Percentiles rank a stretch among this genome's conserved stretches.
Conservation (phyloP, 495 filamentous ascomycete species). For the Penicillium mononematosum region DNA sequence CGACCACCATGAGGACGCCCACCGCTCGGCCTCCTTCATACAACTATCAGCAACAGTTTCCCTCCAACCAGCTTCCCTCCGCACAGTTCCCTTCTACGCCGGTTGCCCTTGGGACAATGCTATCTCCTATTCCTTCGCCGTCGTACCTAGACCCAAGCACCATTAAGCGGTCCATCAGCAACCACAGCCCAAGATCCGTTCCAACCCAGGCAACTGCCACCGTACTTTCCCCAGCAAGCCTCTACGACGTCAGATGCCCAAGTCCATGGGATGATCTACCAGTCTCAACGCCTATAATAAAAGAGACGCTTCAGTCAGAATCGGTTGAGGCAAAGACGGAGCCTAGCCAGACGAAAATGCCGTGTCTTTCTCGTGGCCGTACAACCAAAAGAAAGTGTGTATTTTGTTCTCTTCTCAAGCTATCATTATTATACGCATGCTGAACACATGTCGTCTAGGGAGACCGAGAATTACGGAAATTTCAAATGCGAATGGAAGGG, state of each 20-base stretch:
- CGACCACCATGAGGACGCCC: not conserved
- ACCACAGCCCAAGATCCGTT: not conserved
- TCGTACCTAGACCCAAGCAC: slow-evolving; percentile 1
- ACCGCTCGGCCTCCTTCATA: not conserved
- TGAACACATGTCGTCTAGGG: not conserved
- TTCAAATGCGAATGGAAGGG: slow-evolving; percentile 9
- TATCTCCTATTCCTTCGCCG: not conserved
- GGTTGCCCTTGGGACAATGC: not conserved
- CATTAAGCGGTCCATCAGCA: not conserved
- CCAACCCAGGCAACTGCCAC: not conserved
- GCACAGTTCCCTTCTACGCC: not conserved
- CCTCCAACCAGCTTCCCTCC: not conserved
- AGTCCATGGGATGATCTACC: not conserved
- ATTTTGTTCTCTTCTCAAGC: not conserved
- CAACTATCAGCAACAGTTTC: not conserved
- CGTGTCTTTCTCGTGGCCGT: not conserved
- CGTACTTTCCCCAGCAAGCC: not conserved
- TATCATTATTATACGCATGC: not conserved
- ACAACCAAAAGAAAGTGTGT: not conserved
- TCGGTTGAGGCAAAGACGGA: not conserved
- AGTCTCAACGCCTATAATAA: not conserved
- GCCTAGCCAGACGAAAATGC: not conserved
- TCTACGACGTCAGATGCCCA: not conserved
- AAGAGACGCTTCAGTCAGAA: not conserved
- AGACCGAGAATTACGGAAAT: not conserved